Base-by-base conservation (phyloP, 805 yeast species). In the Sugiyamaella smithiae region DNA sequence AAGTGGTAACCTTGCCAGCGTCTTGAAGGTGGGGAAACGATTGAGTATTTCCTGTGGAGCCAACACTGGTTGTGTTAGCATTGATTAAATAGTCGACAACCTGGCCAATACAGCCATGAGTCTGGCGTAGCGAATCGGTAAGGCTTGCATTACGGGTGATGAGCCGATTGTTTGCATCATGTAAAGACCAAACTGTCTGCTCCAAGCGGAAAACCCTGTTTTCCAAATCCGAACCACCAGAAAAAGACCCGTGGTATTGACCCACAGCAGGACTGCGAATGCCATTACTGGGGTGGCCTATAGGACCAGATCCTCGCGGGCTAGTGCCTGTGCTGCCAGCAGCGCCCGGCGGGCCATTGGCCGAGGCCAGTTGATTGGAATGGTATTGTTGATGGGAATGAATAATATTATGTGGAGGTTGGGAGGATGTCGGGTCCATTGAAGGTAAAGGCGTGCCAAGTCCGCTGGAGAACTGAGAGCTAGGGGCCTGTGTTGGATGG, bases 141-240 rank as follows among this genome's bases (percentile, higher is more conserved):
- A 56, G 45, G 12, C 45, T 29, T 20, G 42, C 32, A 33, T 41
- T 46, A n/a, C 52, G 35, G n/a, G 24, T 38, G 19, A 33, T 23
- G 24, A 52, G 41, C 8, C 46, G 45, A 20, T 22, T 12, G 41
- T 54, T 52, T 12, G 50, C 16, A 23, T 54, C 57, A 25, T 47
- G 51, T 8, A 54, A 50, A 26, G 46, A 23, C 48, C 48, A 54
- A 1, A 50, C 38, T n/a, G 42, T 25, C 32, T 46, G 49, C 29
- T 56, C 59, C 32, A 56, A 38, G 5, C 46, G 31, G 20, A 28
- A 33, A 12, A 56, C 17, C 12, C 57, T 37, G 8, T 45, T 24
- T 5, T 52, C 49, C 83, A 69, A 16, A 88, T 88, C 5, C 4
- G 31, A 17, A 20, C 33, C 33, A 16, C 33, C 14, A n/a, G 33